phyloP scores from a whole-genome alignment of 208 protist species.

The Angomonas ambiguus region DNA sequence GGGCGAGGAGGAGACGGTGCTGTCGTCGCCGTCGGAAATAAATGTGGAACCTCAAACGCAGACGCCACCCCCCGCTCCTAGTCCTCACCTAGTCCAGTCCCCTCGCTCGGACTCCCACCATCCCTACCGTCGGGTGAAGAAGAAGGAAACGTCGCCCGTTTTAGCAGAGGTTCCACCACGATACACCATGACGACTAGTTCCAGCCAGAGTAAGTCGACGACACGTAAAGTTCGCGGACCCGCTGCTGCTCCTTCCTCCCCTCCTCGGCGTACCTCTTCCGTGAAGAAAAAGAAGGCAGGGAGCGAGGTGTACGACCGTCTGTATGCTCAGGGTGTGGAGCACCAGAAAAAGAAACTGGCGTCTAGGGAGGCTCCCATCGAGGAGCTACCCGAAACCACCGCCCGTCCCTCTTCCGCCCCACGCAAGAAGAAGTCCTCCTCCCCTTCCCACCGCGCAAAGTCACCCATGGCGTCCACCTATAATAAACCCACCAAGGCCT shows the following conservation, averaged over 20 bases:
- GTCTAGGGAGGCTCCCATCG: neutral
- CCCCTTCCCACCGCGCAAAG: slow-evolving; percentile 13
- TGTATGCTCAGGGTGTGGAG: neutral
- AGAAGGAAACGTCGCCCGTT: neutral
- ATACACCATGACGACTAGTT: neutral
- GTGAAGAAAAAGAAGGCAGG: neutral
- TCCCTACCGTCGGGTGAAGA: neutral
- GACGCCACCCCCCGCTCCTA: neutral
- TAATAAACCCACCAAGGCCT: slow-evolving; percentile 60
- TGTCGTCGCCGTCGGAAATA: neutral
- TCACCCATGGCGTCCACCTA: slow-evolving; percentile 18
- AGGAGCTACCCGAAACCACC: neutral
- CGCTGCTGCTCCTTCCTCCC: too few relatives aligned
- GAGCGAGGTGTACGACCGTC: neutral
- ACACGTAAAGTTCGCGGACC: too few relatives aligned
- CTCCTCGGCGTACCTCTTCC: neutral
- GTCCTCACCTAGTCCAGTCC: neutral
- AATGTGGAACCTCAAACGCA: neutral
- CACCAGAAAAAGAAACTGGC: neutral
- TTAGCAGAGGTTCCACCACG: neutral
- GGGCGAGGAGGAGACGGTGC: neutral
- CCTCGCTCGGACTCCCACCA: too few relatives aligned
- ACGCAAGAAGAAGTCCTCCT: slow-evolving; percentile 4
- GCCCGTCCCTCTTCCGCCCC: neutral
- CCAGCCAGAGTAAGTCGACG: neutral